These are phyloP conservation scores for Penicillium sp. DNA, from an alignment of 2,329 filamentous ascomycete genomes.

Conservation along the genomic window DNA sequence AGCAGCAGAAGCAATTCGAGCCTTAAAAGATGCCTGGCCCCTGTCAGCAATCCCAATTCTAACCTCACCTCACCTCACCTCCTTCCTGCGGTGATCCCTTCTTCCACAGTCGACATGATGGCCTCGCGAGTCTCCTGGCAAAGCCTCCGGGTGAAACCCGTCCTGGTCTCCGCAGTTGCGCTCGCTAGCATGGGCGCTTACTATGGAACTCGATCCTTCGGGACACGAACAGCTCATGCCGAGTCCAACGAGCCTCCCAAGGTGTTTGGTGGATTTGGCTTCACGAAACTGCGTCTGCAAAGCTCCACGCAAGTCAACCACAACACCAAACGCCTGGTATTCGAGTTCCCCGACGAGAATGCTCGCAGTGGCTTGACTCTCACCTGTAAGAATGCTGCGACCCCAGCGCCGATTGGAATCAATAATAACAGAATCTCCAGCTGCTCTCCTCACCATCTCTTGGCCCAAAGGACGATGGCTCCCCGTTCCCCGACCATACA, in stretches of 20 bases:
- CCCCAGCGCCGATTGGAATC: too few species aligned
- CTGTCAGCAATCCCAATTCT: too few species aligned
- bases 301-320: constrained; percentile 56
- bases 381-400: constrained; percentile 48
- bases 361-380: constrained; percentile 51
- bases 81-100: not conserved
- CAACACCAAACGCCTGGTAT: constrained; percentile 58
- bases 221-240: constrained; percentile 7
- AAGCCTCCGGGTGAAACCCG: constrained; percentile 1
- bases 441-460: constrained; percentile 59
- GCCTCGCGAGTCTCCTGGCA: constrained; percentile 7
- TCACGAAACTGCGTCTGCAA: constrained; percentile 49
- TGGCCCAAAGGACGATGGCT: constrained; percentile 57
- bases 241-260: constrained; percentile 8
- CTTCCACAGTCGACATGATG: constrained; percentile 2
- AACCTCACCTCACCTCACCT: too few species aligned
- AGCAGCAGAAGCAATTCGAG: too few species aligned
- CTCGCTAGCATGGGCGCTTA: constrained; percentile 10
- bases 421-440: constrained; percentile 26
- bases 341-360: constrained; percentile 52
- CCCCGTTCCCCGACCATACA: constrained; percentile 65
- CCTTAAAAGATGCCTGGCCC: too few species aligned
- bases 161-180: constrained; percentile 2
- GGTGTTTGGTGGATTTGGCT: constrained; percentile 10
- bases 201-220: constrained; percentile 6